phyloP scores from a whole-genome alignment of 2,329 filamentous ascomycete species.

The Pestalotiopsis sp. region DNA sequence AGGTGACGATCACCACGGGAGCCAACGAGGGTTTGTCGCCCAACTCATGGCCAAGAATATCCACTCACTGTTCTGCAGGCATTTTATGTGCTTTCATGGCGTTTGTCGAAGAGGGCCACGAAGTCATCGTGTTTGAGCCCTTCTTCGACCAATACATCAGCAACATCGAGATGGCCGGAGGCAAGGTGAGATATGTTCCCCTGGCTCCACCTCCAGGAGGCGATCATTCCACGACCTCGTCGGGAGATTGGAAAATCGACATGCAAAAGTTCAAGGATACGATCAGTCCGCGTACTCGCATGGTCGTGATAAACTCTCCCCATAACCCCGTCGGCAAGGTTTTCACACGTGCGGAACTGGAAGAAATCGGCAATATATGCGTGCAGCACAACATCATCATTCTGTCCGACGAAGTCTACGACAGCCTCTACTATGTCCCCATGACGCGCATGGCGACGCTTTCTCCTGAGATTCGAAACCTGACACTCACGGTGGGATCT shows the following conservation, averaged over 20 bases:
- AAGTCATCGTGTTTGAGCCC: not conserved
- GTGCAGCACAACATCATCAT: not conserved
- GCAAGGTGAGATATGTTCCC: not conserved
- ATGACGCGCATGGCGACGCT: not conserved
- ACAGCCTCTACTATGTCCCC: not conserved
- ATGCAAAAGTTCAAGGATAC: not conserved
- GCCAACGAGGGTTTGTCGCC: not conserved
- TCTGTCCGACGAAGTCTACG: not conserved
- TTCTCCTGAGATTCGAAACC: not conserved
- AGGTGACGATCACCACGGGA: not conserved
- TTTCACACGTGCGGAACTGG: not conserved
- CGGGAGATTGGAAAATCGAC: not conserved
- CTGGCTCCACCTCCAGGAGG: not conserved
- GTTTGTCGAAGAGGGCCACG: not conserved
- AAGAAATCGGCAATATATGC: not conserved
- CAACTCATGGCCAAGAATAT: not conserved
- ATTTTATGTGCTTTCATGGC: not conserved
- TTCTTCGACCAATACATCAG: conserved; percentile 5
- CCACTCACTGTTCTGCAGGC: not conserved
- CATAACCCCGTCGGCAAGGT: not conserved
- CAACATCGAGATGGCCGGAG: conserved; percentile 2
- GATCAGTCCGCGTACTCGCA: not conserved
- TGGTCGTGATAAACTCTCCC: not conserved
- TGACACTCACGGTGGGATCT: not conserved
- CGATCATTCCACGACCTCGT: not conserved